Conservation (phyloP, 306 rosid species). For the Notholithocarpus densiflorus region DNA sequence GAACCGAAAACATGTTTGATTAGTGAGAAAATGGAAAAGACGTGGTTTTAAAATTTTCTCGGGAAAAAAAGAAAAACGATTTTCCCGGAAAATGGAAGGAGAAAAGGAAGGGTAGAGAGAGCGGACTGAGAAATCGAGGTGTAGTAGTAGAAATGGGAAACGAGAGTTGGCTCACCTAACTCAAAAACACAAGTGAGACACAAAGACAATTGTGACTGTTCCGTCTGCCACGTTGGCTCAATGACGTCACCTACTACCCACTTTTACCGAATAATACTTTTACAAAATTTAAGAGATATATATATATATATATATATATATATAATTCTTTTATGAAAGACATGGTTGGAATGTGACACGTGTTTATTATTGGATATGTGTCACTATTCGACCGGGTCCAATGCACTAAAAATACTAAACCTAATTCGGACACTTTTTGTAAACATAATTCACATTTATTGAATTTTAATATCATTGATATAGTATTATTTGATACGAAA, state of each 20-base stretch:
- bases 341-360: fast-evolving
- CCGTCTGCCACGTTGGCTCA: too few species aligned
- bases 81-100: not conserved
- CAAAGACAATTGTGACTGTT: too few species aligned
- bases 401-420: too few species aligned
- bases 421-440: fast-evolving
- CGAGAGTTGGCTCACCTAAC: too few species aligned
- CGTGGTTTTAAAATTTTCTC: not conserved
- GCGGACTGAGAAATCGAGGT: not conserved
- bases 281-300: too few species aligned
- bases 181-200: too few species aligned
- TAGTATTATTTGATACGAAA: fast-evolving
- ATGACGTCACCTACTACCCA: too few species aligned
- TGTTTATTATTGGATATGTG: too few species aligned
- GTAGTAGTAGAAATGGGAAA: not conserved
- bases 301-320: too few species aligned
- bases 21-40: not conserved
- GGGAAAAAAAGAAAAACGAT: not conserved
- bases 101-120: not conserved
- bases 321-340: too few species aligned
- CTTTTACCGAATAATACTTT: too few species aligned
- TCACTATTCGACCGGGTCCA: too few species aligned
- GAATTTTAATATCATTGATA: fast-evolving
- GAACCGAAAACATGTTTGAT: constrained; percentile 38
- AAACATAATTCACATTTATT: fast-evolving